Conservation (phyloP, 2,329 filamentous ascomycete species). For the Diaporthe helianthi region DNA sequence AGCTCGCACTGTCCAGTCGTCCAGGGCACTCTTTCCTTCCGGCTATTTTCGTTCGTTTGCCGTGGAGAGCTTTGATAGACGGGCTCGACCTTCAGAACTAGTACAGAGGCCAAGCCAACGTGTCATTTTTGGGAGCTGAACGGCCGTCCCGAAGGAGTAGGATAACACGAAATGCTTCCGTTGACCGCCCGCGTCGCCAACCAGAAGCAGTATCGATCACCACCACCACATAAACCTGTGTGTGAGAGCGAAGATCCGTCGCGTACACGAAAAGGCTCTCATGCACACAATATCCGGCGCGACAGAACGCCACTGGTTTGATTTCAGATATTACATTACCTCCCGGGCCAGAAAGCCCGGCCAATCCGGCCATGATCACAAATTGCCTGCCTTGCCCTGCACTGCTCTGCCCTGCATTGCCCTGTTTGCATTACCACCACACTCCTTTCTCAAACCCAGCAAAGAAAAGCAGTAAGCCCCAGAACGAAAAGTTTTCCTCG, state of each 20-base stretch:
- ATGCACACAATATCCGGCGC: background rate
- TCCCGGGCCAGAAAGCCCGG: conserved; percentile 6
- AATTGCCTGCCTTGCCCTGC: conserved; percentile 18
- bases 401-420: background rate
- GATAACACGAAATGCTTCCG: background rate
- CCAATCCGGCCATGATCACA: conserved; percentile 10
- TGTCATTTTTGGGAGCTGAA: background rate
- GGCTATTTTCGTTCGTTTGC: background rate
- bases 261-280: background rate
- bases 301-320: conserved; percentile 23
- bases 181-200: background rate
- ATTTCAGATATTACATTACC: conserved; percentile 12
- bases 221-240: background rate
- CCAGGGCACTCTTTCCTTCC: background rate
- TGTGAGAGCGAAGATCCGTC: background rate
- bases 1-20: background rate
- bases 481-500: background rate
- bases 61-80: background rate
- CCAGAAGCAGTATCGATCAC: conserved; percentile 5
- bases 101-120: background rate
- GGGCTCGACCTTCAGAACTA: background rate
- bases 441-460: conserved; percentile 4
- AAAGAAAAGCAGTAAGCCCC: background rate
- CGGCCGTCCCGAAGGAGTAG: background rate
- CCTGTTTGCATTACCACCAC: background rate